Base-by-base conservation (phyloP, 2,329 filamentous ascomycete species). In the Colletotrichum horii region DNA sequence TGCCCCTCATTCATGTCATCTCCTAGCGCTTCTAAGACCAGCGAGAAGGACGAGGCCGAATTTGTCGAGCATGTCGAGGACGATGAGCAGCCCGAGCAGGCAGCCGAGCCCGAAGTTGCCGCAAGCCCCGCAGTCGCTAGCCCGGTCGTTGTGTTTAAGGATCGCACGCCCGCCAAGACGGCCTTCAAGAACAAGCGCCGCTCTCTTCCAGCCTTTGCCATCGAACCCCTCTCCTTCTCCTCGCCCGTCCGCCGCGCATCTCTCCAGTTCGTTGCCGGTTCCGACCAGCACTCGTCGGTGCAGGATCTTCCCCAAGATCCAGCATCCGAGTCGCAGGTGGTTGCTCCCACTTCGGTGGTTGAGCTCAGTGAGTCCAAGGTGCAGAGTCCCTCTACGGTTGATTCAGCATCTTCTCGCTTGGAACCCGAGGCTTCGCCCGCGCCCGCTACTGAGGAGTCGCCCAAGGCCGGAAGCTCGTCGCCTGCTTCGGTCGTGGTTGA, bases 321-420 rank as follows among this genome's bases (percentile, higher is more conserved):
- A 75, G 69, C 73, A 75, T 73, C 73, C 55, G 69, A 48, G 26
- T 43, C 69, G 62, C 70, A 26, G 69, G 73, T 48, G 64, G 55
- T 24, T 75, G 69, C 73, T 75, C 69, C 72, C 72, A 65, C 70
- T 66, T 28, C 55, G 11, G 48, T 70, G 69, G 67, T 74, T 8
- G 72, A 75, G 72, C 72, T 72, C 69, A 69, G 24, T n/a, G 72
- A 61, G 69, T 4, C 38, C 0, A 9, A 48, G 38, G 68, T 75
- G 62, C 72, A 75, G 68, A 62, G 22, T 62, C 72, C 69, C 52
- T 2, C 15, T 12, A 60, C 43, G 67, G 71, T 66, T 19, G 73
- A 75, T 67, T 62, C 61, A 69, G 73, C 73, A 73, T 69, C 73
- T 48, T n/a, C 38, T 48, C 38, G 52, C 58, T 30, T 36, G 28